Percentiles rank a stretch among this genome's conserved stretches.
Conservation (phyloP, 169 alveolate species). For the Blepharisma undulans region DNA sequence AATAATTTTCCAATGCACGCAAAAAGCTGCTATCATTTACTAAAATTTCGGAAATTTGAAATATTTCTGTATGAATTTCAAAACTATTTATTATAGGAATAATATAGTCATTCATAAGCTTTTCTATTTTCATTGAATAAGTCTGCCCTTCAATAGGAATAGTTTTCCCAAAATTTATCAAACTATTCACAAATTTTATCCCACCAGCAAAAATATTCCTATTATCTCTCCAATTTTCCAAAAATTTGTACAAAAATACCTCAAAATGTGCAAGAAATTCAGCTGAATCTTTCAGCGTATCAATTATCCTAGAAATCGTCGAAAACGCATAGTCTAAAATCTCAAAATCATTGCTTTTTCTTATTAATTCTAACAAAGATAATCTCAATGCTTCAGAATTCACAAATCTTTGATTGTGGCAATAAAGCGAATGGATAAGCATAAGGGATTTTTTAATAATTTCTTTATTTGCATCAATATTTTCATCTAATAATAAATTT, state of each 20-base stretch:
- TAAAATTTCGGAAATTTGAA: not conserved
- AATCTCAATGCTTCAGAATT: not conserved
- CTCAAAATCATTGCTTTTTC: not conserved
- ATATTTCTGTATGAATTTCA: not conserved
- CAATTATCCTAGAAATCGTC: not conserved
- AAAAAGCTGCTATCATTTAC: not conserved
- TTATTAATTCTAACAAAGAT: not conserved
- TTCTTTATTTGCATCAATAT: not conserved
- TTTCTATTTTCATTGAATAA: not conserved
- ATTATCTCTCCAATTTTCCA: not conserved
- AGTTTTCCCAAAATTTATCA: not conserved
- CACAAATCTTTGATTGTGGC: not conserved
- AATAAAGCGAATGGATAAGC: not conserved
- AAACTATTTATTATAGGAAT: not conserved
- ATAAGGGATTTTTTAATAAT: not conserved
- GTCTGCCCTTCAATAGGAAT: not conserved
- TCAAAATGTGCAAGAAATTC: not conserved
- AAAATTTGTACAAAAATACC: not conserved
- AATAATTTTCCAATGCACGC: not conserved
- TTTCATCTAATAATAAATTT: not conserved
- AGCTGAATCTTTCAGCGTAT: not conserved
- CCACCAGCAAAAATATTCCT: not conserved
- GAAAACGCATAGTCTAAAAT: not conserved
- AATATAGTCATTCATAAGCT: not conserved
- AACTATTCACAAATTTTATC: not conserved